A percentile compares a stretch with the other conserved stretches of the same genome.
Evolutionary conservation across 805 yeast species (phyloP).

Genomic region (Cyberlindnera lachancei): DNA sequence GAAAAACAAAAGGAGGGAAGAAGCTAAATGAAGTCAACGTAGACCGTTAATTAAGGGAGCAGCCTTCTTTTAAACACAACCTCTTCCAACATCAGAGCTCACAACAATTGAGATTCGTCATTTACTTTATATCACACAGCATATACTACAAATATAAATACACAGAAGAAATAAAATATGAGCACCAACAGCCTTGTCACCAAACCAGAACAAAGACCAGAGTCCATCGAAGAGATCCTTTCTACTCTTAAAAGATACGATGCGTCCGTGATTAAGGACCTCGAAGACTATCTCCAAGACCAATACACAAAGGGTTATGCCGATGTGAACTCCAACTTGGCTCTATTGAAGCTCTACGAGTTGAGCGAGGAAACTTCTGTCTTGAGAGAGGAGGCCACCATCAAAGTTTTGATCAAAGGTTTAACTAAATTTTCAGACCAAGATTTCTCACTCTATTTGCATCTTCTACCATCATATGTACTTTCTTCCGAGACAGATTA

Average conservation of each 20-base stretch:
- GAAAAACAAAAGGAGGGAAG: too few species aligned
- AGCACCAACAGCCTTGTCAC: constrained; percentile 27
- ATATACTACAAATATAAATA: too few species aligned
- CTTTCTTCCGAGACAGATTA: constrained; percentile 19
- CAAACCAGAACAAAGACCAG: constrained; percentile 33
- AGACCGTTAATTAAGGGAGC: too few species aligned
- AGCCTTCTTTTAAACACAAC: too few species aligned
- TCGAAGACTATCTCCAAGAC: constrained; percentile 35
- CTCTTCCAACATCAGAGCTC: too few species aligned
- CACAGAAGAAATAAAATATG: constrained; percentile 7
- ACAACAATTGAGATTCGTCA: too few species aligned
- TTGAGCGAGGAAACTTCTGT: constrained; percentile 27
- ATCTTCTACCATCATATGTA: constrained; percentile 35
- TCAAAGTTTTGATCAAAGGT: constrained; percentile 34
- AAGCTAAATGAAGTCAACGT: too few species aligned
- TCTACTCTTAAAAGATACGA: constrained; percentile 38
- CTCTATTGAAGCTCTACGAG: constrained; percentile 36
- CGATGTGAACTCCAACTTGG: constrained; percentile 38
- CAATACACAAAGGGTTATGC: constrained; percentile 32
- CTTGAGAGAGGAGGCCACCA: constrained; percentile 31
- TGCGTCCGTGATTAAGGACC: constrained; percentile 32
- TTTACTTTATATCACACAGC: too few species aligned
- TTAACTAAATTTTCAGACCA: constrained; percentile 32
- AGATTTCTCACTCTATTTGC: constrained; percentile 38
- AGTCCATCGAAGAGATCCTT: constrained; percentile 31